Evolutionary conservation across 345 rosid species (phyloP).

Genomic region (Zanthoxylum bungeanum): DNA sequence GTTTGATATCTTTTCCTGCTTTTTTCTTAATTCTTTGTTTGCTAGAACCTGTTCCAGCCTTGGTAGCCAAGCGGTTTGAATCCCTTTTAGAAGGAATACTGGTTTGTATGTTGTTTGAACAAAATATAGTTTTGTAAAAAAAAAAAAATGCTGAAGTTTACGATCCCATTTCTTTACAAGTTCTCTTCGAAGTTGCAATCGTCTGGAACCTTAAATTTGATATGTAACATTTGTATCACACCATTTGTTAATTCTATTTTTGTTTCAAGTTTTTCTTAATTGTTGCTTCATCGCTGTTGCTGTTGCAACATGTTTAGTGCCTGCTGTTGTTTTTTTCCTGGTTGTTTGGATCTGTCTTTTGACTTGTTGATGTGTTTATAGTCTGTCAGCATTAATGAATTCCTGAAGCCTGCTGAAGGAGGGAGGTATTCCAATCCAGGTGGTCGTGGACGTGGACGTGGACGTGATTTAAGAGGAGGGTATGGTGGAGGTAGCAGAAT

Average conservation of each 20-base stretch:
- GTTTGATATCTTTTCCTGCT: too few relatives aligned
- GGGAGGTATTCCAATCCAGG: slow-evolving; percentile 38
- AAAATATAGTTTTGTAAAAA: too few relatives aligned
- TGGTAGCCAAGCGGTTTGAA: too few relatives aligned
- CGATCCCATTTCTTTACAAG: not conserved
- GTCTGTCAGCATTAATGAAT: slow-evolving; percentile 68
- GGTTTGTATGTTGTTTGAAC: too few relatives aligned
- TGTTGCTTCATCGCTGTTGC: not conserved
- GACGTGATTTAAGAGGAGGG: slow-evolving; percentile 34
- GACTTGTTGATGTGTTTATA: slow-evolving; percentile 12
- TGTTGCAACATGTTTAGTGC: not conserved
- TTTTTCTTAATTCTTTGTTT: too few relatives aligned
- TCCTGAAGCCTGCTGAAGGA: slow-evolving; percentile 69
- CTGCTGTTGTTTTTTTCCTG: not conserved
- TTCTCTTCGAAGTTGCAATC: not conserved
- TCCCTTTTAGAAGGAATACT: too few relatives aligned
- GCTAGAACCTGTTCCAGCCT: too few relatives aligned
- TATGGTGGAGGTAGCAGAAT: slow-evolving; percentile 21
- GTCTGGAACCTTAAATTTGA: not conserved
- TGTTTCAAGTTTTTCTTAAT: not conserved
- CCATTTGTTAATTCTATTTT: not conserved
- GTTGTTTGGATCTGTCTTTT: not conserved
- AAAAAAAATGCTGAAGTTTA: not conserved
- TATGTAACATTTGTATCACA: not conserved
- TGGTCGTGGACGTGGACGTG: slow-evolving; percentile 47